Evolutionary conservation across 306 rosid genomes (phyloP).

Genomic region (Medicago lupulina): DNA sequence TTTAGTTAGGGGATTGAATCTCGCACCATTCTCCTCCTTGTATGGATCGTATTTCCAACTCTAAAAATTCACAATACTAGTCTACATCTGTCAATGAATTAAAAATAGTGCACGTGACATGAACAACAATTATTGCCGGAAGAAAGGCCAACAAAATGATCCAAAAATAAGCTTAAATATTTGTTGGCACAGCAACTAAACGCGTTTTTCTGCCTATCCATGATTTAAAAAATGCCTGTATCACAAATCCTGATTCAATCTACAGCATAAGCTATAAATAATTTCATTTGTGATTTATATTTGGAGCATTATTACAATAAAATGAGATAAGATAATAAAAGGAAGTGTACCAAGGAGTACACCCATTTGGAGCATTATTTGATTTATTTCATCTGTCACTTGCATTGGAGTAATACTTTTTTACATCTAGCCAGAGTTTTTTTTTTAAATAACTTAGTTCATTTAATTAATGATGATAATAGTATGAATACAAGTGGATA

Average conservation of each 20-base stretch:
- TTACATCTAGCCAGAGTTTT: too few species aligned
- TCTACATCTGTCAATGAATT: neutral
- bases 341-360: neutral
- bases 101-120: conserved; percentile 50
- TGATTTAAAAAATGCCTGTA: conserved; percentile 21
- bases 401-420: too few species aligned
- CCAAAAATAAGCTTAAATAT: conserved; percentile 7
- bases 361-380: neutral
- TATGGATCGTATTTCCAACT: conserved; percentile 6
- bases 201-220: conserved; percentile 57
- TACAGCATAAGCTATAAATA: conserved; percentile 33
- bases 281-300: neutral
- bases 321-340: neutral
- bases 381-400: too few species aligned
- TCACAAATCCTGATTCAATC: conserved; percentile 35
- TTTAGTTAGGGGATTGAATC: conserved; percentile 23
- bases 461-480: too few species aligned
- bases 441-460: too few species aligned
- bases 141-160: conserved; percentile 21
- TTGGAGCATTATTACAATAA: conserved; percentile 2
- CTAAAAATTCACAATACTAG: neutral
- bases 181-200: conserved; percentile 46
- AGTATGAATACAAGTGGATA: too few species aligned
- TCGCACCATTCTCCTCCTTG: neutral
- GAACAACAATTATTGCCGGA: conserved; percentile 30